phyloP scores from a whole-genome alignment of 2,329 filamentous ascomycete species.

The Plectosphaerella sp. region DNA sequence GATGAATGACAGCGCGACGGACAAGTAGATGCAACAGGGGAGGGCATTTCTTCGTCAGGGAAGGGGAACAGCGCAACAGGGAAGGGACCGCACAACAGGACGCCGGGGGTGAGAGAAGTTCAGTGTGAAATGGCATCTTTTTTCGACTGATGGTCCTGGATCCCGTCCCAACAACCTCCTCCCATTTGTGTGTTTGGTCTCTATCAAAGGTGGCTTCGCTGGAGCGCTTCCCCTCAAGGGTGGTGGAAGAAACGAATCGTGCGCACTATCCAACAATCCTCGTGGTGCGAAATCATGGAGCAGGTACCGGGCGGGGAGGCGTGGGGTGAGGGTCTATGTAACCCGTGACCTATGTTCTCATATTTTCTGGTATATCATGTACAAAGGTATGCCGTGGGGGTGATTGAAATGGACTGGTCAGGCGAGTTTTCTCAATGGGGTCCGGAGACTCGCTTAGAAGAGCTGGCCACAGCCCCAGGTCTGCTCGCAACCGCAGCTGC shows the following conservation, averaged over 20 bases:
- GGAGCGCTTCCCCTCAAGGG: background rate
- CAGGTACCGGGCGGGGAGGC: background rate
- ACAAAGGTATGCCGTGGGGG: background rate
- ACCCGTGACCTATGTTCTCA: background rate
- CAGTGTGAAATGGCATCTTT: background rate
- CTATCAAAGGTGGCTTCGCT: background rate
- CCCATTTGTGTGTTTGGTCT: background rate
- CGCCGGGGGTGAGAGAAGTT: background rate
- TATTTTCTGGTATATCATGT: background rate
- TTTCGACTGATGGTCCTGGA: background rate
- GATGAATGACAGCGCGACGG: background rate
- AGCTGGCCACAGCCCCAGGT: slow-evolving; percentile 65
- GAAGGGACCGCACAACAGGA: background rate
- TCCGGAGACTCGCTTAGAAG: slow-evolving; percentile 27
- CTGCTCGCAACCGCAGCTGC: slow-evolving; percentile 70
- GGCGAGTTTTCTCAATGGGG: background rate
- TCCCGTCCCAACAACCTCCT: background rate
- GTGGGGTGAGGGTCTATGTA: background rate
- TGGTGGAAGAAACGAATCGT: background rate
- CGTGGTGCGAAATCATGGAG: background rate
- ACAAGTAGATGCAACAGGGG: background rate
- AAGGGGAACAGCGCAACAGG: background rate
- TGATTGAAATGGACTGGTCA: background rate
- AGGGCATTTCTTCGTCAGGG: background rate
- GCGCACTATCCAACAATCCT: background rate